A percentile compares a stretch with the other conserved stretches of the same genome.
phyloP scores from a whole-genome alignment of 1,139 yeast genomes.

The Meyerozyma guilliermondii region DNA sequence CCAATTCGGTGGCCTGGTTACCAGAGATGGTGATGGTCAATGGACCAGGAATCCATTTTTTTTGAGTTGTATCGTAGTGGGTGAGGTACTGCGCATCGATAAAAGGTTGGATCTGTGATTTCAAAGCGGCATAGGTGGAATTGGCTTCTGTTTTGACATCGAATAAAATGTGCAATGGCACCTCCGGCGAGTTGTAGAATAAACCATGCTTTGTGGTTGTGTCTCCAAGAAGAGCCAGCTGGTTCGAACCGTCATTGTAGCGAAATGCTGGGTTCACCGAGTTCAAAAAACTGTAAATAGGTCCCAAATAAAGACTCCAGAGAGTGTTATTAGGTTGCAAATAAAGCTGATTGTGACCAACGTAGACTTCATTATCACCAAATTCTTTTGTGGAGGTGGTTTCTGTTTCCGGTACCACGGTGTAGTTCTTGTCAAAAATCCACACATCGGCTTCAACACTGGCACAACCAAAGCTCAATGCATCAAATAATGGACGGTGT shows the following conservation, averaged over 20 bases:
- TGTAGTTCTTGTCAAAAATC: slow-evolving; percentile 34
- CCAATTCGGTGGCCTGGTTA: slow-evolving; percentile 29
- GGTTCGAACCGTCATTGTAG: slow-evolving; percentile 5
- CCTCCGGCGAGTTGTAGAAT: slow-evolving; percentile 36
- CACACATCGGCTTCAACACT: slow-evolving; percentile 75
- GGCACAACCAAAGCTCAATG: slow-evolving; percentile 51
- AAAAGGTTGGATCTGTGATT: slow-evolving; percentile 26
- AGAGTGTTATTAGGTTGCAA: slow-evolving; percentile 43
- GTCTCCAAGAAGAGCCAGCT: slow-evolving; percentile 11
- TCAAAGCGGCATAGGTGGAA: slow-evolving; percentile 25
- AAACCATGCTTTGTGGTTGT: slow-evolving; percentile 22
- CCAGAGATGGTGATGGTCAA: slow-evolving; percentile 38
- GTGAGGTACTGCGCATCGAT: slow-evolving; percentile 30
- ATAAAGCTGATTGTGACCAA: slow-evolving; percentile 57
- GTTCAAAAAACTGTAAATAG: slow-evolving; percentile 43
- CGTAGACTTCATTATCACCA: slow-evolving; percentile 42
- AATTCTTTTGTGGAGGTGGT: slow-evolving; percentile 20
- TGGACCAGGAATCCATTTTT: slow-evolving; percentile 28
- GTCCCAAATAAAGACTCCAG: slow-evolving; percentile 48
- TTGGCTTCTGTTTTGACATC: slow-evolving; percentile 38
- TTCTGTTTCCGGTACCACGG: slow-evolving; percentile 15
- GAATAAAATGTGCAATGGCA: slow-evolving; percentile 37
- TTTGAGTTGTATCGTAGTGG: slow-evolving; percentile 23
- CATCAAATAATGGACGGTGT: slow-evolving; percentile 54
- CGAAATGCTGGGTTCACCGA: slow-evolving; percentile 34